Evolutionary conservation across 495 filamentous ascomycete genomes (phyloP).

Genomic region (Talaromyces wortmannii): DNA sequence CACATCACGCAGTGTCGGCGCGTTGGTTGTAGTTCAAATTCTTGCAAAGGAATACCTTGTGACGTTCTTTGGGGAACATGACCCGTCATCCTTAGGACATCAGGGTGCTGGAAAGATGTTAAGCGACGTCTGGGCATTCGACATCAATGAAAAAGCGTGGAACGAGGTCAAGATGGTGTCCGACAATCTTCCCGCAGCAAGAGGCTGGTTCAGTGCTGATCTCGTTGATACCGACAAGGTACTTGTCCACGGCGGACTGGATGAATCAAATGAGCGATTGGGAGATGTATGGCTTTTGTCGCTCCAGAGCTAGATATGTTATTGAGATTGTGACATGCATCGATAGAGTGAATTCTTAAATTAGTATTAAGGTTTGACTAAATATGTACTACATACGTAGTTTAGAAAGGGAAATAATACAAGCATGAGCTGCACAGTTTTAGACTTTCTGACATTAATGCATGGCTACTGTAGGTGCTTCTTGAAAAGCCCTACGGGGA

Average conservation of each 20-base stretch:
- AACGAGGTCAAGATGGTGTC: constrained; percentile 41
- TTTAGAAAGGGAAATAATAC: too few species aligned
- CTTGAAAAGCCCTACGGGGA: too few species aligned
- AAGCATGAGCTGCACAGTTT: too few species aligned
- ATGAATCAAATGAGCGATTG: constrained; percentile 36
- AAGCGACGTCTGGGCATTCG: constrained; percentile 68
- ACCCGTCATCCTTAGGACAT: constrained; percentile 55
- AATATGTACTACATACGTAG: too few species aligned
- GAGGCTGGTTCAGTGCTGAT: constrained; percentile 42
- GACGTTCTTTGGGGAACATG: constrained; percentile 60
- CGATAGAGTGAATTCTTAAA: too few species aligned
- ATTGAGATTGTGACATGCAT: too few species aligned
- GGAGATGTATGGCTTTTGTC: constrained; percentile 32
- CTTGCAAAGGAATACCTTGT: constrained; percentile 53
- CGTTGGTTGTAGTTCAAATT: constrained; percentile 37
- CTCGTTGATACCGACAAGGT: constrained; percentile 19
- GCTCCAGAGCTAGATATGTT: too few species aligned
- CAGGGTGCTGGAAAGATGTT: constrained; percentile 62
- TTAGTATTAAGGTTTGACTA: too few species aligned
- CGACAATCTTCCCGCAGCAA: constrained; percentile 27
- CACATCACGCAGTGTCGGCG: constrained; percentile 36
- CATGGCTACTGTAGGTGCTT: too few species aligned
- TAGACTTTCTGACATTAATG: too few species aligned
- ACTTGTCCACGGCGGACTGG: constrained; percentile 41
- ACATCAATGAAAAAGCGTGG: constrained; percentile 49